These are phyloP conservation scores for Backusella sp. DNA, from an alignment of 192 early-diverging fungal genomes.

Conservation along the genomic window DNA sequence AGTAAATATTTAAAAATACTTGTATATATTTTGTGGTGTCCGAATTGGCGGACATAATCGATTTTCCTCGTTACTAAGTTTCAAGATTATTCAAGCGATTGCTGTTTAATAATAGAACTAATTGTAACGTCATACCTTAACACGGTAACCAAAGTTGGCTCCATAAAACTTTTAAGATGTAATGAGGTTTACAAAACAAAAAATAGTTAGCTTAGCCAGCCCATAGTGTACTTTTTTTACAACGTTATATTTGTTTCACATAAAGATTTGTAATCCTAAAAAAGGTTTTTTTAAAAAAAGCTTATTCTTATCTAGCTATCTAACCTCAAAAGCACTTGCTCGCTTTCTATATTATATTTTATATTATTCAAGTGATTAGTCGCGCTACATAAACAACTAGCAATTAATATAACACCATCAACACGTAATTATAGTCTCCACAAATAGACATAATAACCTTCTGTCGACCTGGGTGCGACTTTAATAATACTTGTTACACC, in stretches of 20 bases:
- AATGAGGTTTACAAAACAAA: not conserved
- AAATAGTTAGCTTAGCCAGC: no score
- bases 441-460: no score
- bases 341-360: not conserved
- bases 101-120: not conserved
- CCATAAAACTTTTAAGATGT: not conserved
- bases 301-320: not conserved
- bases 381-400: not conserved
- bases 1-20: not conserved
- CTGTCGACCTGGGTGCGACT: not conserved
- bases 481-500: not conserved
- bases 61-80: not conserved
- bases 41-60: not conserved
- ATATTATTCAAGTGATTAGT: not conserved
- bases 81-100: not conserved
- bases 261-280: not conserved
- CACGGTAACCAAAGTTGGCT: not conserved
- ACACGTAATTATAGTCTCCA: not conserved
- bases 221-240: not conserved
- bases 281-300: not conserved
- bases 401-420: not conserved
- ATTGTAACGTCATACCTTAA: not conserved
- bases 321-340: not conserved
- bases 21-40: not conserved
- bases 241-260: not conserved